Conservation (phyloP, 306 rosid species). For the Crotalaria pallida region DNA sequence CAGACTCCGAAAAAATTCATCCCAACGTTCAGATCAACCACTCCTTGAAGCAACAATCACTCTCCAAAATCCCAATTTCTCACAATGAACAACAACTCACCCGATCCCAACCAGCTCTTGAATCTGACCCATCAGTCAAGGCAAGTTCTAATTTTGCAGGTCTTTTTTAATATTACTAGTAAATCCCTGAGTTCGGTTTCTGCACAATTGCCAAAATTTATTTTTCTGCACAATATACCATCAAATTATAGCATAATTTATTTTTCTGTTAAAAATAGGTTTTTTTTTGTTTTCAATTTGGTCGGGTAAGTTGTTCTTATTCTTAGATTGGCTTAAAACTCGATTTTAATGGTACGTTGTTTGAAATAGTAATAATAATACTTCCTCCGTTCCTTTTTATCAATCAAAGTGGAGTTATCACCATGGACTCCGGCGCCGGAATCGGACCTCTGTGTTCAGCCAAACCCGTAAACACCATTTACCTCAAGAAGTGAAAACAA, state of each 20-base stretch:
- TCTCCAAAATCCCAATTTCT: conserved; percentile 26
- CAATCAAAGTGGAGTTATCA: conserved; percentile 41
- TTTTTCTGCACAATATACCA: no score
- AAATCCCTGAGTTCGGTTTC: background rate
- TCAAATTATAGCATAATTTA: no score
- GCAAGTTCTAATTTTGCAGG: background rate
- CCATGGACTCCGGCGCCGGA: conserved; percentile 30
- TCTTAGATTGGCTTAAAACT: no score
- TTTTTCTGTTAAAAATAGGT: no score
- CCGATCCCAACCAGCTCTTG: conserved; percentile 8
- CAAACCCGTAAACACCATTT: conserved; percentile 36
- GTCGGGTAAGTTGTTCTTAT: no score
- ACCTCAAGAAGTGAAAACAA: background rate
- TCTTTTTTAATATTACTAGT: background rate
- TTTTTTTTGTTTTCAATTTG: no score
- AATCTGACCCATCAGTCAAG: conserved; percentile 44
- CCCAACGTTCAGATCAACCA: conserved; percentile 50
- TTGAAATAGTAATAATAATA: no score
- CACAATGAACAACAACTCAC: background rate
- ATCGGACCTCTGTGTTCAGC: conserved; percentile 14
- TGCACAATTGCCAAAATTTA: no score
- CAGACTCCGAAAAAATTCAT: conserved; percentile 63
- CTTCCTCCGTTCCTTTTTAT: no score
- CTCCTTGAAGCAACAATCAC: conserved; percentile 17
- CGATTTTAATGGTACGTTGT: no score